Percentiles rank a stretch among this genome's conserved stretches.
phyloP scores from a whole-genome alignment of 768 basidiomycete genomes.

The Pisolithus tinctorius region DNA sequence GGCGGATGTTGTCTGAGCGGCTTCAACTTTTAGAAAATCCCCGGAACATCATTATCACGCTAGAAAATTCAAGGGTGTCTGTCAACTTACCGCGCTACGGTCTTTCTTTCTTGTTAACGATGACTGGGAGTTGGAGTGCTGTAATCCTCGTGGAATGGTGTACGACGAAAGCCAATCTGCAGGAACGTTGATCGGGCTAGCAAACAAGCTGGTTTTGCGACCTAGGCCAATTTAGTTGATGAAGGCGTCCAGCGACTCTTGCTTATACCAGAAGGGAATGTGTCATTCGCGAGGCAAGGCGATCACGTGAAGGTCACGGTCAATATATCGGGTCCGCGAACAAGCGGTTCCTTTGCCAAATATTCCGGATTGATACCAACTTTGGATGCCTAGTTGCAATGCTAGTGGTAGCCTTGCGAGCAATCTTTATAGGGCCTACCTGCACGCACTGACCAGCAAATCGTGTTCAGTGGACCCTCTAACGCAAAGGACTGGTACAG shows the following conservation, averaged over 20 bases:
- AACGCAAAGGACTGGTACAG: constrained; percentile 33
- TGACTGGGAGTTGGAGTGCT: constrained; percentile 26
- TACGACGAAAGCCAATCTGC: constrained; percentile 31
- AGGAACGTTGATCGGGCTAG: constrained; percentile 37
- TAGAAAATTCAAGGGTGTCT: constrained; percentile 7
- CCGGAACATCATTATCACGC: constrained; percentile 13
- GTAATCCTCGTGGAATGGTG: constrained; percentile 32
- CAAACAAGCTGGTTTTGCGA: constrained; percentile 30
- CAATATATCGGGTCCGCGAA: not conserved
- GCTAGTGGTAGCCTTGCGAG: constrained; percentile 8
- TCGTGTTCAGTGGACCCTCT: constrained; percentile 34
- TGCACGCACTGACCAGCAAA: constrained; percentile 37
- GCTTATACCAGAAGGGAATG: constrained; percentile 4
- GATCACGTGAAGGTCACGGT: not conserved
- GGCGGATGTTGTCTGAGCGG: constrained; percentile 11
- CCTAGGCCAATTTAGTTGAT: constrained; percentile 3
- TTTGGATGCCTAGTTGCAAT: constrained; percentile 20
- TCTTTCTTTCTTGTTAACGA: constrained; percentile 31
- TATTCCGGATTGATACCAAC: constrained; percentile 19
- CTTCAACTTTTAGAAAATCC: constrained; percentile 10
- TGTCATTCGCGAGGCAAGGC: not conserved
- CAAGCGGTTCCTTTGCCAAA: constrained; percentile 7
- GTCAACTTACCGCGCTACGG: constrained; percentile 30
- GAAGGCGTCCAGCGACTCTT: constrained; percentile 2
- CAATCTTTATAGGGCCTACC: constrained; percentile 28